These are phyloP conservation scores for Phytopythium helicoides DNA, from an alignment of 352 stramenopile genomes.

Conservation along the genomic window DNA sequence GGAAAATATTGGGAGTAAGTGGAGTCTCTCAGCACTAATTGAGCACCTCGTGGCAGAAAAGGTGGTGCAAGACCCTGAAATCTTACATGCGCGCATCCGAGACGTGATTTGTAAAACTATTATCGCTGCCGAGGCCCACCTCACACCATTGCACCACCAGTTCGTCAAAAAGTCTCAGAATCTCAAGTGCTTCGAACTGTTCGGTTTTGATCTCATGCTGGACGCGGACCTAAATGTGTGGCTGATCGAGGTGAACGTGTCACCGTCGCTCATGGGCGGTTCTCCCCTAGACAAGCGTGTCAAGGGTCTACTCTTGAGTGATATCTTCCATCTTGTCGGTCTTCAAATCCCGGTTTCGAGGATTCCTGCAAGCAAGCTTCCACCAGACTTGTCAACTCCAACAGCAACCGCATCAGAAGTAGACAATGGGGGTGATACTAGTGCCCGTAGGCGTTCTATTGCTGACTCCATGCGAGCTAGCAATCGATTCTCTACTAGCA, in stretches of 20 bases:
- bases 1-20: slow-evolving; percentile 62
- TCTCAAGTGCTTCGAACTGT: slow-evolving; percentile 57
- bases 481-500: slow-evolving; percentile 21
- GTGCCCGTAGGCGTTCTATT: not conserved
- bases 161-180: slow-evolving; percentile 40
- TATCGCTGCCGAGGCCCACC: slow-evolving; percentile 62
- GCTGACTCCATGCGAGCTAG: not conserved
- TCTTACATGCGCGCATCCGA: slow-evolving; percentile 37
- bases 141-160: slow-evolving; percentile 57
- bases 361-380: slow-evolving; percentile 24
- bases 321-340: slow-evolving; percentile 80
- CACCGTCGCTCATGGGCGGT: slow-evolving; percentile 74
- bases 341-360: slow-evolving; percentile 37
- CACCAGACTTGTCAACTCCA: slow-evolving; percentile 8
- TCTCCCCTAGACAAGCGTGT: slow-evolving; percentile 70
- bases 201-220: slow-evolving; percentile 78
- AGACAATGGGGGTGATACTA: not conserved
- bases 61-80: slow-evolving; percentile 29
- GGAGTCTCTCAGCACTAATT: slow-evolving; percentile 58
- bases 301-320: slow-evolving; percentile 74
- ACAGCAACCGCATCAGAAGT: not conserved
- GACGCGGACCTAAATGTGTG: slow-evolving; percentile 53
- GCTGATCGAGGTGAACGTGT: slow-evolving; percentile 80
- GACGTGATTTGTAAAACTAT: slow-evolving; percentile 68
- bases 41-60: slow-evolving; percentile 29